These are phyloP conservation scores for Boletus tylopilopsis DNA, from an alignment of 768 basidiomycete species.

Conservation along the genomic window DNA sequence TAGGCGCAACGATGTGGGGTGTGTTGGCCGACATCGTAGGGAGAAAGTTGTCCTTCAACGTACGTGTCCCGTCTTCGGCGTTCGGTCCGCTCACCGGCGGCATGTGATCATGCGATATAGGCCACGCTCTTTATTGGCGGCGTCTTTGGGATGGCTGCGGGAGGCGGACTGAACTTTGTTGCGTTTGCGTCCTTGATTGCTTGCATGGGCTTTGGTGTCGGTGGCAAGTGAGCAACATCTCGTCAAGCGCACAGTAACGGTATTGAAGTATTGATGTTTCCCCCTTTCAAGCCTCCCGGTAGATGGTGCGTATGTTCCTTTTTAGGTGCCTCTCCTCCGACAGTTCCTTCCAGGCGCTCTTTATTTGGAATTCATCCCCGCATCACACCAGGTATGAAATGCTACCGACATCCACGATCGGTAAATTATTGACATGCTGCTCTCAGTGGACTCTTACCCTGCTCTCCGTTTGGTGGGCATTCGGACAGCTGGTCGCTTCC, in stretches of 20 bases:
- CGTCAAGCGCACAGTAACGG: conserved; percentile 9
- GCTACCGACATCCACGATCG: neutral
- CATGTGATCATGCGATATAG: conserved; percentile 8
- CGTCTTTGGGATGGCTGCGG: conserved; percentile 50
- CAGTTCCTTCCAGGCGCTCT: conserved; percentile 35
- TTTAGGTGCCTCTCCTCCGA: neutral
- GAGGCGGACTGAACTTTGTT: conserved; percentile 43
- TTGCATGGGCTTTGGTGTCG: conserved; percentile 47
- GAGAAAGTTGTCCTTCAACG: conserved; percentile 43
- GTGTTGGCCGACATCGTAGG: conserved; percentile 48
- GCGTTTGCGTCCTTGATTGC: conserved; percentile 44
- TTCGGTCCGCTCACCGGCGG: no score
- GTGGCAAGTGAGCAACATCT: conserved; percentile 43
- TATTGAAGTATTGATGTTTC: no score
- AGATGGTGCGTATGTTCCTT: conserved; percentile 35
- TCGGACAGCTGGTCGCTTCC: conserved; percentile 48
- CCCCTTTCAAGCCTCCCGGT: conserved; percentile 36
- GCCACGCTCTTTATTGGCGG: conserved; percentile 37
- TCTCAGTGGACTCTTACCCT: conserved; percentile 50
- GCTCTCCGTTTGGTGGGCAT: conserved; percentile 52
- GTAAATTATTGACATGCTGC: neutral
- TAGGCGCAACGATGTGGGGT: conserved; percentile 49
- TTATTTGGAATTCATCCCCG: conserved; percentile 43
- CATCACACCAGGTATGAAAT: conserved; percentile 34
- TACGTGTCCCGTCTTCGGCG: neutral